phyloP scores from a whole-genome alignment of 2,329 filamentous ascomycete species.

The Neophaeococcomyces aloes region DNA sequence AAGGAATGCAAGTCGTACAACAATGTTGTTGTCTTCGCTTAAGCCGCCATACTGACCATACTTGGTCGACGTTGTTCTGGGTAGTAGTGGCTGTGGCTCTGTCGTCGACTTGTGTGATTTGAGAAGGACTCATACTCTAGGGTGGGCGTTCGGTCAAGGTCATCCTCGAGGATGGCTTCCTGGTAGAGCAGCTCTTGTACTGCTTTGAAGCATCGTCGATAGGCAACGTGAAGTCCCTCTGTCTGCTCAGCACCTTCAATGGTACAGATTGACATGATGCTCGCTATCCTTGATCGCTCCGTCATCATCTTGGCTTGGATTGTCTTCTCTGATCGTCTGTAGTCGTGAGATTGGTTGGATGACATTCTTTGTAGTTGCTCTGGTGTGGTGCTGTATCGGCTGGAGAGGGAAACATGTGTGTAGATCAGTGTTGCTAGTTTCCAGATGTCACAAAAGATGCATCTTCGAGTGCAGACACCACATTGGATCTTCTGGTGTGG shows the following conservation, averaged over 20 bases:
- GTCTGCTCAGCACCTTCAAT: conserved; percentile 18
- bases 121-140: conserved; percentile 5
- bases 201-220: conserved; percentile 16
- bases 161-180: conserved; percentile 19
- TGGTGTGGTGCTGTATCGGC: conserved; percentile 16
- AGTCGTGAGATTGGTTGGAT: conserved; percentile 12
- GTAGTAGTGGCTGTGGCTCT: conserved; percentile 5
- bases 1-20: conserved; percentile 1
- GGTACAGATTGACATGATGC: conserved; percentile 21
- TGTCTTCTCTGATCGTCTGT: conserved; percentile 14
- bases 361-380: conserved; percentile 11
- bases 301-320: conserved; percentile 21
- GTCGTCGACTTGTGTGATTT: conserved; percentile 2
- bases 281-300: conserved; percentile 17
- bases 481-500: conserved; percentile 17
- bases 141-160: conserved; percentile 3
- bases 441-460: conserved; percentile 23
- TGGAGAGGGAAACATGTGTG: conserved; percentile 16
- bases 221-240: conserved; percentile 18
- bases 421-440: conserved; percentile 19
- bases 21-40: background rate
- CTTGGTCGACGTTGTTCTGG: conserved; percentile 3
- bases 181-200: conserved; percentile 20
- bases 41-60: conserved; percentile 8
- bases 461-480: conserved; percentile 13